These are phyloP conservation scores for Dimargaris verticillata DNA, from an alignment of 192 early-diverging fungal genomes.

Conservation along the genomic window DNA sequence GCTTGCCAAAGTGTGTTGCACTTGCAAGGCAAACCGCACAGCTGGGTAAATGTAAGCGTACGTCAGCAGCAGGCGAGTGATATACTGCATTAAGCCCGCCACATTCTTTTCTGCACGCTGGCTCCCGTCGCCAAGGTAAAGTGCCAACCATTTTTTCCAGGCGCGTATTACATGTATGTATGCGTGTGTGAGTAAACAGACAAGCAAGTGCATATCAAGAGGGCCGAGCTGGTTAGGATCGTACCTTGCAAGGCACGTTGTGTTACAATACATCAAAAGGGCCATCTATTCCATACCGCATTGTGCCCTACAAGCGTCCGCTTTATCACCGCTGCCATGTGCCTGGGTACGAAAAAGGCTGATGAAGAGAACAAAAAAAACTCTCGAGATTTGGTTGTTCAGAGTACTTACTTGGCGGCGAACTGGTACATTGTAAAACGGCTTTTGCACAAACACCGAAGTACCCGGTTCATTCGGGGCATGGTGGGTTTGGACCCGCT, in stretches of 20 bases:
- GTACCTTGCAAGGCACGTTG: not conserved
- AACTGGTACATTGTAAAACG: not conserved
- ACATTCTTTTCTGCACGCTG: not conserved
- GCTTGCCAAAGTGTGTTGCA: not conserved
- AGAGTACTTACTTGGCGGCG: slow-evolving; percentile 1
- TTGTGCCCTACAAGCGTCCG: not conserved
- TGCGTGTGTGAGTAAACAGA: no score
- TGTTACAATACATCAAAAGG: no score
- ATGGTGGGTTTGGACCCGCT: no score
- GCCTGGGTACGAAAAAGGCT: not conserved
- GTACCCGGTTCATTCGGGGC: slow-evolving; percentile 1
- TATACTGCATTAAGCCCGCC: not conserved
- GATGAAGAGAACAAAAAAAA: not conserved
- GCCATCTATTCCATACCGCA: not conserved
- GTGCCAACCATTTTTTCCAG: no score
- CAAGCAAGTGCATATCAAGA: no score
- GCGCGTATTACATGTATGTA: no score
- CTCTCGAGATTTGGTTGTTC: not conserved
- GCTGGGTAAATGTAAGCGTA: not conserved
- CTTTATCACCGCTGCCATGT: not conserved
- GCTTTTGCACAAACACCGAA: slow-evolving; percentile 7
- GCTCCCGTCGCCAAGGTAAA: no score
- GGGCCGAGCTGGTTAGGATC: not conserved
- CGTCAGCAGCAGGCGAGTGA: not conserved
- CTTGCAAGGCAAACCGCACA: not conserved